Base-by-base conservation (phyloP, 2,329 filamentous ascomycete genomes). In the Shiraia bambusicola region DNA sequence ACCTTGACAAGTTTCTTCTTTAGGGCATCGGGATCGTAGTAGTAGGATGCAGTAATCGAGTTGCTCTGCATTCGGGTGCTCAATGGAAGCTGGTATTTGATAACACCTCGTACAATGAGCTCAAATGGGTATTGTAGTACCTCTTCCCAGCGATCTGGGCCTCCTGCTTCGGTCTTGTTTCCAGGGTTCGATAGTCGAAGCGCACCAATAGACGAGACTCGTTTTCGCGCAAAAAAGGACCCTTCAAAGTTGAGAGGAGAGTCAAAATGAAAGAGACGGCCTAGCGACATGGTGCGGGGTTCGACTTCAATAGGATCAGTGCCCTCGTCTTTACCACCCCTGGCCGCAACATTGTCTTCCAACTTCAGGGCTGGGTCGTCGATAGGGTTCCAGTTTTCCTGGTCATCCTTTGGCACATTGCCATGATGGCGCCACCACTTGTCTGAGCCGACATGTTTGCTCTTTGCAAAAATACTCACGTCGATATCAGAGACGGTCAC, bases 51-150 rank as follows among this genome's bases (percentile, higher is more conserved):
- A 11, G 66, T 71, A 24, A 79, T 68, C 52, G 61, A 73, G 58
- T 77, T 76, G n/a, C 73, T 79, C 54, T 76, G 72, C 29, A 72
- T 71, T 12, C 74, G 71, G 3, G 77, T 79, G 45, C 74, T 80
- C 40, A 85, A 70, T 6, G 82, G 81, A 3, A 84, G 70, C 48
- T 81, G 76, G 61, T 98, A 98, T 62, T 91, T 90, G 54, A 98
- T 76, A 11, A 93, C 87, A 15, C 93, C 93, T 56, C 93, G 85
- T 29, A 98, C 81, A 47, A 97, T 92, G 34, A 98, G 78, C 54
- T 96, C 89, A 56, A 97, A 98, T 31, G 92, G 88, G 66, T 96
- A 87, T 52, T 94, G 82, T 36, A 96, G 76, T 33, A 97, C 91
- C 45, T 83, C 81, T 65, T 95, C 89, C 93, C 93, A 98, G 10